These are phyloP conservation scores for Arthrobotrys sphaeroides DNA, from an alignment of 2,329 filamentous ascomycete genomes.

Conservation along the genomic window DNA sequence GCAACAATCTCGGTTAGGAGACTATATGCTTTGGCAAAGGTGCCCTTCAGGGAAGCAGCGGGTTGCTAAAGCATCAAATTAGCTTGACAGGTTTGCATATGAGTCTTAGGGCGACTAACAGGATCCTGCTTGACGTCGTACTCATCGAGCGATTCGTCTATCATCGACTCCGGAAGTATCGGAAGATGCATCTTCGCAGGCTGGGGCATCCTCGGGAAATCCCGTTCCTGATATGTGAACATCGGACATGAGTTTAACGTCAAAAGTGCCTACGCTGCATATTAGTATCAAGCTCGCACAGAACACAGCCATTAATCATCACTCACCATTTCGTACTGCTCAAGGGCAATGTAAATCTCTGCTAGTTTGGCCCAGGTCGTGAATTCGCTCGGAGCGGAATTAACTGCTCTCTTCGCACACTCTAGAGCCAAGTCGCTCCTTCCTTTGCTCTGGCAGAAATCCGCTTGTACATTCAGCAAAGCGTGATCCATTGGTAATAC, in stretches of 20 bases:
- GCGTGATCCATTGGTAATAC: slow-evolving; percentile 98
- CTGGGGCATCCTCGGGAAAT: slow-evolving; percentile 92
- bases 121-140: slow-evolving; percentile 57
- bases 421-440: slow-evolving; percentile 86
- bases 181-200: slow-evolving; percentile 87
- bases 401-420: slow-evolving; percentile 91
- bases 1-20: slow-evolving; percentile 94
- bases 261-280: slow-evolving; percentile 73
- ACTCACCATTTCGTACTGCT: slow-evolving; percentile 80
- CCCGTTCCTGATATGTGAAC: slow-evolving; percentile 99
- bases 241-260: slow-evolving; percentile 98
- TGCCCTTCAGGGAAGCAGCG: slow-evolving; percentile 89
- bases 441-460: slow-evolving; percentile 89
- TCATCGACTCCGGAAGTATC: slow-evolving; percentile 83
- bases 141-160: slow-evolving; percentile 96
- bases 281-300: not conserved
- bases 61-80: slow-evolving; percentile 73
- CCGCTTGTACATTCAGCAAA: slow-evolving; percentile 90
- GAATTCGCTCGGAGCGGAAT: slow-evolving; percentile 95
- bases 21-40: slow-evolving; percentile 92
- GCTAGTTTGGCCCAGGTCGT: slow-evolving; percentile 94
- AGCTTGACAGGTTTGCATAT: slow-evolving; percentile 75
- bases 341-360: slow-evolving; percentile 90
- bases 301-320: not conserved
- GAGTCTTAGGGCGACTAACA: slow-evolving; percentile 63